Evolutionary conservation across 495 filamentous ascomycete genomes (phyloP).

Genomic region (Podospora bellae-mahoneyi): DNA sequence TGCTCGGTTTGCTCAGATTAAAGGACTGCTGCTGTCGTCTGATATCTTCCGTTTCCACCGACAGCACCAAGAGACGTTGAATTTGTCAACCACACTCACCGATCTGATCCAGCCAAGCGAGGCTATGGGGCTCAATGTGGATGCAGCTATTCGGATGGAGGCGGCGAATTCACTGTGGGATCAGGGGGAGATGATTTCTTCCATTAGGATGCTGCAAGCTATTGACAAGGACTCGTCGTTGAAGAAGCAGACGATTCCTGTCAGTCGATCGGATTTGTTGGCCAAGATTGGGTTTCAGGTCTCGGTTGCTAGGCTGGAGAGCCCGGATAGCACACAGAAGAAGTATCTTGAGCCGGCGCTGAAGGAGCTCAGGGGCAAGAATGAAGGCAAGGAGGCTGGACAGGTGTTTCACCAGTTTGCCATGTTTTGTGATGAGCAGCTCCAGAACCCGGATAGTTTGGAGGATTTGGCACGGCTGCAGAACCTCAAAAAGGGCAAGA

Average conservation of each 20-base stretch:
- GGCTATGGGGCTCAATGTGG: constrained; percentile 67
- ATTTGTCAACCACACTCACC: constrained; percentile 74
- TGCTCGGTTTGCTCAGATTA: constrained; percentile 68
- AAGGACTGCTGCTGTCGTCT: constrained; percentile 68
- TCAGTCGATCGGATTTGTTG: constrained; percentile 75
- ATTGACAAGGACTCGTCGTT: constrained; percentile 60
- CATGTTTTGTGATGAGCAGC: constrained; percentile 87
- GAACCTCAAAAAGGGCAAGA: constrained; percentile 75
- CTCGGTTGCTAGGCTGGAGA: constrained; percentile 88
- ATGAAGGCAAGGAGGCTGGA: constrained; percentile 69
- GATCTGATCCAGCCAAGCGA: constrained; percentile 65
- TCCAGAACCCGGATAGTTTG: constrained; percentile 75
- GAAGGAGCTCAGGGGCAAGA: constrained; percentile 68
- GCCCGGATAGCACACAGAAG: constrained; percentile 82
- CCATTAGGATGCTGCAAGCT: constrained; percentile 80
- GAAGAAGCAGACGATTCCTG: constrained; percentile 66
- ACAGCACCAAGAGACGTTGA: constrained; percentile 79
- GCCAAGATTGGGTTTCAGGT: constrained; percentile 85
- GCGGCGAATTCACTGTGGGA: constrained; percentile 90
- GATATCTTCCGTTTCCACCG: constrained; percentile 71
- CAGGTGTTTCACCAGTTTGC: constrained; percentile 93
- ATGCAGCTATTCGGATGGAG: constrained; percentile 70
- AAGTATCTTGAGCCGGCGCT: constrained; percentile 80
- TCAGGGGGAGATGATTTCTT: constrained; percentile 85
- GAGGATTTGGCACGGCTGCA: constrained; percentile 83